Base-by-base conservation (phyloP, 305 asterid species). In the Lippia alba region DNA sequence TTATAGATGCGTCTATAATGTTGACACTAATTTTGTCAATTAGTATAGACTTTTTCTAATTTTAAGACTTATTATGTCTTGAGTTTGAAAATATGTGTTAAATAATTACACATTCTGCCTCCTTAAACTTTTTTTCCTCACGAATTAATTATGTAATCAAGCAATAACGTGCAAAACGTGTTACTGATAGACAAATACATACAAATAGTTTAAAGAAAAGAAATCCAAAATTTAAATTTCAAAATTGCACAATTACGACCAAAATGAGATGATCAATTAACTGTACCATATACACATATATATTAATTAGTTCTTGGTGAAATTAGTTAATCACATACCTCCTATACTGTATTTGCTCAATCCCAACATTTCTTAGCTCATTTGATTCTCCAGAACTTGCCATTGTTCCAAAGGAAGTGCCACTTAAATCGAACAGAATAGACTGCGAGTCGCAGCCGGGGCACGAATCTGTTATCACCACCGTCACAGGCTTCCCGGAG, bases 331-430 rank as follows among this genome's bases (percentile, higher is more conserved):
- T 49, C 5, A 41, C 4, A 12, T 19, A 84, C 89, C 79, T 78
- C 64, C 11, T 55, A 59, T 82, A 85, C 17, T 80, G 87, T n/a
- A 85, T 72, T 49, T 78, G 54, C 45, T 80, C 64, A 32, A 76
- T 73, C 55, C 90, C 90, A 2, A 71, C 74, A 30, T 74, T 80
- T 57, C 87, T 65, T n/a, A 82, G 84, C 53, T 72, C 84, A n/a
- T 67, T 61, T 0, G 60, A 76, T 49, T 76, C 67, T 17, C 90
- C 85, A 12, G 41, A 0, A 4, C 3, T 56, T 0, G 90, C 85
- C 90, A 85, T 85, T 32, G 82, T 72, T 49, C 90, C 87, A 12
- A 85, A 78, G 0, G 90, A 80, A 24, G 87, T 80, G 7, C 87
- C 90, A 44, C 90, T 85, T 18, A 85, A 66, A 62, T 85, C 90